These are phyloP conservation scores for Zarea fungicola DNA, from an alignment of 2,329 filamentous ascomycete species.

Conservation along the genomic window DNA sequence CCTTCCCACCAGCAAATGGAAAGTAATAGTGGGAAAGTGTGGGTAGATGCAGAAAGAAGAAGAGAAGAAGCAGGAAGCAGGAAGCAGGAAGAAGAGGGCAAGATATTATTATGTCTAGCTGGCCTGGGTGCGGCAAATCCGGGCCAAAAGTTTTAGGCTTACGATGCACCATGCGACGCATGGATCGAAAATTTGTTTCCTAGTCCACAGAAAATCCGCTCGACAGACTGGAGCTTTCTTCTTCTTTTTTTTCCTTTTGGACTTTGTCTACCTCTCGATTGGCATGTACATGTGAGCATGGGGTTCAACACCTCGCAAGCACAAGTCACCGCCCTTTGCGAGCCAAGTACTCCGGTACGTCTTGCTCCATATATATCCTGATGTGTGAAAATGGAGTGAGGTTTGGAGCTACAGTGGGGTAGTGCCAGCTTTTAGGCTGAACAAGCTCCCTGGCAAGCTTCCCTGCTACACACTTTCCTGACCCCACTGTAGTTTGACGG, in stretches of 20 bases:
- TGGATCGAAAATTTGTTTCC: constrained; percentile 6
- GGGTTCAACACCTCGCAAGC: constrained; percentile 2
- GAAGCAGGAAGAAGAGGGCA: constrained; percentile 10
- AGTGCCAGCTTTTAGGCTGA: too few species aligned
- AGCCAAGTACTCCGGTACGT: constrained; percentile 7
- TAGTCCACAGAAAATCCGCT: constrained; percentile 1
- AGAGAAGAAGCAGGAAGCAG: constrained; percentile 1
- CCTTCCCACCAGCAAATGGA: constrained; percentile 10
- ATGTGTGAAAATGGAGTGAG: too few species aligned
- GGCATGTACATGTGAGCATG: constrained; percentile 7
- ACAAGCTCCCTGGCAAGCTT: too few species aligned
- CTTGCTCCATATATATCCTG: too few species aligned
- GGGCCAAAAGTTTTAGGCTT: constrained; percentile 9
- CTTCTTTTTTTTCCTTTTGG: too few species aligned
- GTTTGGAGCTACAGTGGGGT: not conserved
- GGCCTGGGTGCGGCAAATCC: not conserved
- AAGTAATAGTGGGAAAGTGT: constrained; percentile 4
- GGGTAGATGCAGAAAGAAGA: not conserved
- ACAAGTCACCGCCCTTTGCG: constrained; percentile 11
- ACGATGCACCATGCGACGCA: constrained; percentile 4
- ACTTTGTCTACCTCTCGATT: not conserved
- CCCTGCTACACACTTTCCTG: too few species aligned
- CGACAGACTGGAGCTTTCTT: too few species aligned
- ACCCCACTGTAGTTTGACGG: too few species aligned
- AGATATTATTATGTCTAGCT: not conserved